These are phyloP conservation scores for Apiospora kogelbergensis DNA, from an alignment of 2,329 filamentous ascomycete genomes.

Conservation along the genomic window DNA sequence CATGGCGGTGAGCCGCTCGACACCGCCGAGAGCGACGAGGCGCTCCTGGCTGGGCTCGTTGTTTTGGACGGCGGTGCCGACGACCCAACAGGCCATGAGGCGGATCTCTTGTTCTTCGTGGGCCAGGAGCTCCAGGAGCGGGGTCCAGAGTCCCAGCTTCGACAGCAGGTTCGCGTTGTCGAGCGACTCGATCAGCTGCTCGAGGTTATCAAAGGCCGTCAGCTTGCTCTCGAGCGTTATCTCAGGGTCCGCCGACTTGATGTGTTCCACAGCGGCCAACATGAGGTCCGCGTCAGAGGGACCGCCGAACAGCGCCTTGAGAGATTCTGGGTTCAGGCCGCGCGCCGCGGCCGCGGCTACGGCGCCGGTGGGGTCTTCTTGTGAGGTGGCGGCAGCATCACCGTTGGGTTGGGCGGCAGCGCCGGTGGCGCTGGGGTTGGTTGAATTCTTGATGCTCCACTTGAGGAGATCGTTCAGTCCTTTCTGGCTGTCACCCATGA, in stretches of 20 bases:
- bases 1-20: conserved; percentile 69
- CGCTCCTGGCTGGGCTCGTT: conserved; percentile 83
- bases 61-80: conserved; percentile 95
- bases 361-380: conserved; percentile 29
- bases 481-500: conserved; percentile 45
- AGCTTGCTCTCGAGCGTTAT: conserved; percentile 74
- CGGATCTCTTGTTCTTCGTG: conserved; percentile 71
- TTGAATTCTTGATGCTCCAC: conserved; percentile 64
- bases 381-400: background rate
- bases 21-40: conserved; percentile 60
- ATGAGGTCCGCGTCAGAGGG: conserved; percentile 91
- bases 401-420: background rate
- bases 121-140: conserved; percentile 69
- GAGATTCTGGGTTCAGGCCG: conserved; percentile 60
- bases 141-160: conserved; percentile 76
- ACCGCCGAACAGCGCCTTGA: conserved; percentile 76
- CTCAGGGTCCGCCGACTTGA: conserved; percentile 61
- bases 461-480: conserved; percentile 73
- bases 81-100: conserved; percentile 88
- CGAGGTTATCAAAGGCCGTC: conserved; percentile 90
- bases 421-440: conserved; percentile 4
- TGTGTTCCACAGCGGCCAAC: conserved; percentile 77
- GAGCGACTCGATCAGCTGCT: conserved; percentile 86
- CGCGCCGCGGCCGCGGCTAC: conserved; percentile 26
- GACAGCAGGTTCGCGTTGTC: conserved; percentile 97